These are phyloP conservation scores for Acacia acuminata DNA, from an alignment of 306 rosid genomes.

Conservation along the genomic window DNA sequence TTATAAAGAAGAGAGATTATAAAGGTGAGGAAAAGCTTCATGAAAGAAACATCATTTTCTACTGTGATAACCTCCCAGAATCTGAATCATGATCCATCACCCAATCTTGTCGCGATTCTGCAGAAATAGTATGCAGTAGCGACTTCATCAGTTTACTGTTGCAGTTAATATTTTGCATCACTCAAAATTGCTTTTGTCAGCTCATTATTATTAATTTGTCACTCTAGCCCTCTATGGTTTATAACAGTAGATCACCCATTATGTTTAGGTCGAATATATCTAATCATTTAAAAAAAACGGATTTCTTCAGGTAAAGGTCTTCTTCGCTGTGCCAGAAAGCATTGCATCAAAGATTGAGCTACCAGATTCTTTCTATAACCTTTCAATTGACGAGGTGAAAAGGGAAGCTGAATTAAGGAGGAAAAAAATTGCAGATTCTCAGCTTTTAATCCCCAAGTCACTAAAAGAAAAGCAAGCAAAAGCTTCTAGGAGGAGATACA, in stretches of 20 bases:
- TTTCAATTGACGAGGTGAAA: slow-evolving; percentile 70
- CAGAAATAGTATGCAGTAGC: slow-evolving; percentile 4
- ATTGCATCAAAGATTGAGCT: slow-evolving; percentile 82
- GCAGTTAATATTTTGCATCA: slow-evolving; percentile 4
- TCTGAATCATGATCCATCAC: not conserved
- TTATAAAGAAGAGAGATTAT: not conserved
- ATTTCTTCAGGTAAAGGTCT: slow-evolving; percentile 67
- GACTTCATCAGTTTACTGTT: slow-evolving; percentile 8
- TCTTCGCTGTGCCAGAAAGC: slow-evolving; percentile 90
- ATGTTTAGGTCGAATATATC: slow-evolving; percentile 14
- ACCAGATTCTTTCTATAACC: slow-evolving; percentile 86
- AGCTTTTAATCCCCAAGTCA: slow-evolving; percentile 85
- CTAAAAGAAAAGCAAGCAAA: slow-evolving; percentile 89
- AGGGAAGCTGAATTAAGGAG: slow-evolving; percentile 88
- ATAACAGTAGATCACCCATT: not conserved
- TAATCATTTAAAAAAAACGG: slow-evolving; percentile 13
- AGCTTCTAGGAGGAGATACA: slow-evolving; percentile 67
- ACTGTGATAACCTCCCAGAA: not conserved
- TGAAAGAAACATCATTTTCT: not conserved
- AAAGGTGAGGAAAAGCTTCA: not conserved
- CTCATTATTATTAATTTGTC: slow-evolving; percentile 28
- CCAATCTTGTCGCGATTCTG: slow-evolving; percentile 8
- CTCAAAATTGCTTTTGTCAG: slow-evolving; percentile 9
- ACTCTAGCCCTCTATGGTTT: not conserved
- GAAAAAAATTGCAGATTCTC: slow-evolving; percentile 89